Conservation (phyloP, 768 basidiomycete genomes). For the Strobilomyces dryophilus region DNA sequence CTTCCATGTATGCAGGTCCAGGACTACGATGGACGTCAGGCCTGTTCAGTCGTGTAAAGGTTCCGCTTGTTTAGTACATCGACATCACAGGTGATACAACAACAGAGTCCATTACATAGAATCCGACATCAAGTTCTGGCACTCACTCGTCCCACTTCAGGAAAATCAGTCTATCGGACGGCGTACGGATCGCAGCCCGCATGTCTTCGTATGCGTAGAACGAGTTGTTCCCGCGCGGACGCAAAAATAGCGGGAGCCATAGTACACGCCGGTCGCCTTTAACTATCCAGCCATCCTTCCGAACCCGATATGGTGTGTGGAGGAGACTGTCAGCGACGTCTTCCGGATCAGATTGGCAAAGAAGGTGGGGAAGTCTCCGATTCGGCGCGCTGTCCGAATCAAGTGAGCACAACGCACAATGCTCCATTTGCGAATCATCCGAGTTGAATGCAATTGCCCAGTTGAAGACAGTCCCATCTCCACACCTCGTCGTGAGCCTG, state of each 20-base stretch:
- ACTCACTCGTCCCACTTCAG: background rate
- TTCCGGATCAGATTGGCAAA: conserved; percentile 6
- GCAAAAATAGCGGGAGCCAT: conserved; percentile 5
- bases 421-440: background rate
- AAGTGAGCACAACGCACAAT: background rate
- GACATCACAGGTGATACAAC: no score
- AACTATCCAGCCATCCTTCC: conserved; percentile 20
- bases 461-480: conserved; percentile 6
- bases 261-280: conserved; percentile 13
- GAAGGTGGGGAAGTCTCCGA: background rate
- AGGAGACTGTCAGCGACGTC: conserved; percentile 5
- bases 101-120: no score
- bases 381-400: background rate
- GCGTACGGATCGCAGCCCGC: background rate
- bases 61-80: no score
- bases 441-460: conserved; percentile 7
- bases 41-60: no score
- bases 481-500: conserved; percentile 8
- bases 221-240: conserved; percentile 1
- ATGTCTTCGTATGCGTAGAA: conserved; percentile 11
- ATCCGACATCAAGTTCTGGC: background rate
- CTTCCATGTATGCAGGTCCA: no score
- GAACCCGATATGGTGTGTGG: conserved; percentile 11
- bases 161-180: background rate
- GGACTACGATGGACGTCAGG: no score